A percentile compares a stretch with the other conserved stretches of the same genome.
phyloP scores from a whole-genome alignment of 23 red algal species.

The Cyanidiococcus yangmingshanensis region DNA sequence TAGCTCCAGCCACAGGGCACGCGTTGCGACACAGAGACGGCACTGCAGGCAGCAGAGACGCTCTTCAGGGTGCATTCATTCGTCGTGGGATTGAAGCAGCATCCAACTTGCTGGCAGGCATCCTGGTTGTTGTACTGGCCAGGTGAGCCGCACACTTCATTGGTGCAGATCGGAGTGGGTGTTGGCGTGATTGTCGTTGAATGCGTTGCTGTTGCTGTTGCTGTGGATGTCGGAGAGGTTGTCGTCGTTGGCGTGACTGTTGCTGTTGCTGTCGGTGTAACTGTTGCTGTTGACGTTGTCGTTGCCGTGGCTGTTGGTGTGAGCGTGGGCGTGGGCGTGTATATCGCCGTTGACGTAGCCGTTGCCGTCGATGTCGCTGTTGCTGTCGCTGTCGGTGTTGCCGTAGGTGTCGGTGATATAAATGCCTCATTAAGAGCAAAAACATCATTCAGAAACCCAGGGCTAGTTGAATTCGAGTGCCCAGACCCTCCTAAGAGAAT shows the following conservation, averaged over 20 bases:
- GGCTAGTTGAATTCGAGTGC: not conserved
- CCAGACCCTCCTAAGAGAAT: not conserved
- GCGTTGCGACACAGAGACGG: not conserved
- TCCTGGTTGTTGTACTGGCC: not conserved
- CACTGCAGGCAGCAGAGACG: not conserved
- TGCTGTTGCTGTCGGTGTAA: not conserved
- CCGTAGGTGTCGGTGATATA: not conserved
- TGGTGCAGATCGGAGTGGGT: not conserved
- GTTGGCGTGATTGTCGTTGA: not conserved
- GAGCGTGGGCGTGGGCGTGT: not conserved
- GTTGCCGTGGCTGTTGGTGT: not conserved
- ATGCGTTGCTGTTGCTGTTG: not conserved
- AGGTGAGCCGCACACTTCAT: not conserved
- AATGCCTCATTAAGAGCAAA: not conserved
- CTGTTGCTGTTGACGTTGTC: not conserved
- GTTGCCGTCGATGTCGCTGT: constrained; percentile 1
- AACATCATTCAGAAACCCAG: not conserved
- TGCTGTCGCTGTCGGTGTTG: constrained; percentile 5
- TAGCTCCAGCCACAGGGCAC: not conserved
- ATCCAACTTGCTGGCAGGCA: not conserved
- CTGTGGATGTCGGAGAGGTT: not conserved
- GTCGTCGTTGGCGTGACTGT: not conserved
- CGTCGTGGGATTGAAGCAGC: not conserved
- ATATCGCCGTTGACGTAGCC: too few species aligned
- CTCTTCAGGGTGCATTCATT: not conserved